Conservation (phyloP, 192 early-diverging fungal species). For the Coemansia sp. region DNA sequence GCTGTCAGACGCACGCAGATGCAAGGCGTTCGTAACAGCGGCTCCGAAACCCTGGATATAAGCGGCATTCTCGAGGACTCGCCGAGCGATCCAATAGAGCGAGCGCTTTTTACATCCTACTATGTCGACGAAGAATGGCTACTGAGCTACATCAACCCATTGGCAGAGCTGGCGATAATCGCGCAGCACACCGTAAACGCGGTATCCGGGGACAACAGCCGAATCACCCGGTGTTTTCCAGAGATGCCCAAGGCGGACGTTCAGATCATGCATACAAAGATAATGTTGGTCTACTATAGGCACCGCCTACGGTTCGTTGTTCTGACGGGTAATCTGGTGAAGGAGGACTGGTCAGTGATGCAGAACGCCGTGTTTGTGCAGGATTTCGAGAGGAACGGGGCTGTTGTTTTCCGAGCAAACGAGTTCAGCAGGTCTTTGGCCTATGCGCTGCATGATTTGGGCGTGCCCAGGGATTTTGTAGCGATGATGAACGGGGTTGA, state of each 20-base stretch:
- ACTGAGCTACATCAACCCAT: constrained; percentile 5
- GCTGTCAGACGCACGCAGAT: constrained; percentile 19
- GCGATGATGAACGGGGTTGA: constrained; percentile 31
- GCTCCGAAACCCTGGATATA: constrained; percentile 10
- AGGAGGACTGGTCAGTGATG: constrained; percentile 35
- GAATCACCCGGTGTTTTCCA: not conserved
- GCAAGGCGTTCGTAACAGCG: not conserved
- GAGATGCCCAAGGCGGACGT: constrained; percentile 12
- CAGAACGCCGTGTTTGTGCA: constrained; percentile 32
- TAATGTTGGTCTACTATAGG: constrained; percentile 27
- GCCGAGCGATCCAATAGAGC: not conserved
- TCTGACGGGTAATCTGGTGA: constrained; percentile 18
- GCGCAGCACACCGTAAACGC: not conserved
- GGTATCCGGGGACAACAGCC: too few relatives aligned
- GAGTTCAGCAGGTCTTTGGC: constrained; percentile 29
- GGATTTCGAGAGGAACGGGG: constrained; percentile 19
- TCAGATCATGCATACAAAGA: constrained; percentile 37
- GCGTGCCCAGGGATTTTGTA: constrained; percentile 13
- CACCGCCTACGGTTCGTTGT: constrained; percentile 19
- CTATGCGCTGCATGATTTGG: constrained; percentile 25
- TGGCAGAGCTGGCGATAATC: constrained; percentile 10
- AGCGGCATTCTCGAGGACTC: constrained; percentile 13
- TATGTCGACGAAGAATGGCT: constrained; percentile 25
- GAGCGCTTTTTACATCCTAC: constrained; percentile 22
- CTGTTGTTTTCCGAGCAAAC: constrained; percentile 15